Evolutionary conservation across 2,329 filamentous ascomycete genomes (phyloP), one percentile per base, ranked within the genome.

Genomic region (Nigrospora sphaerica): DNA sequence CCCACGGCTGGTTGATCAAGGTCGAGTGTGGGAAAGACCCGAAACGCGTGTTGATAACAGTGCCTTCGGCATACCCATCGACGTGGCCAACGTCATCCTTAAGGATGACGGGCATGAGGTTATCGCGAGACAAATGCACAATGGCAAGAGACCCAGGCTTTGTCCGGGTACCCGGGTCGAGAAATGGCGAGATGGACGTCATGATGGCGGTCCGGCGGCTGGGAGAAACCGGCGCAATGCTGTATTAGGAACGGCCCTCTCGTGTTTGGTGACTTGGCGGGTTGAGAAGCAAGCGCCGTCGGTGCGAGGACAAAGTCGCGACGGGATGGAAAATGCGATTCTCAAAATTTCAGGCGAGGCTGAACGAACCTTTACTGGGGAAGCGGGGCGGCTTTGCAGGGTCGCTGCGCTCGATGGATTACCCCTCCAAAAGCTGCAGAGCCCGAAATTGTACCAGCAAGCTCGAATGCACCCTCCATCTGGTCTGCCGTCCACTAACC

Each of bases 11-110:
- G 6, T 81, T 75, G 46, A 95, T 77, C 39, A 92, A 68, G 0
- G 87, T 91, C 12, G 79, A 85, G 62, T 92, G 88, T 0, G 88
- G 87, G 50, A 90, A 92, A 0, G 91, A 95, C 42, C 93, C 93
- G 60, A 95, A 98, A 39, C 91, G 83, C 2, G 92, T 98, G 68
- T 95, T 97, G 45, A 91, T 81, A 3, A 89, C 85, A 40, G 83
- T 83, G 33, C 86, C 86, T 61, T 90, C 85, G 31, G 79, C 78
- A 57, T 90, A 90, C 49, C 86, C 86, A 59, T 83, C 78, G 52
- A 85, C 75, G 37, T 79, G 75, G 44, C 80, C 81, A 34, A 78
- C 74, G 18, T 75, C 74, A 31, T 78, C 70, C 52, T 78, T 74
- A 28, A 91, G 78, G 50, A 87, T 82, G 23, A 90, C 74, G 9